Conservation (phyloP, 495 filamentous ascomycete genomes). For the Pyronema omphalodes region DNA sequence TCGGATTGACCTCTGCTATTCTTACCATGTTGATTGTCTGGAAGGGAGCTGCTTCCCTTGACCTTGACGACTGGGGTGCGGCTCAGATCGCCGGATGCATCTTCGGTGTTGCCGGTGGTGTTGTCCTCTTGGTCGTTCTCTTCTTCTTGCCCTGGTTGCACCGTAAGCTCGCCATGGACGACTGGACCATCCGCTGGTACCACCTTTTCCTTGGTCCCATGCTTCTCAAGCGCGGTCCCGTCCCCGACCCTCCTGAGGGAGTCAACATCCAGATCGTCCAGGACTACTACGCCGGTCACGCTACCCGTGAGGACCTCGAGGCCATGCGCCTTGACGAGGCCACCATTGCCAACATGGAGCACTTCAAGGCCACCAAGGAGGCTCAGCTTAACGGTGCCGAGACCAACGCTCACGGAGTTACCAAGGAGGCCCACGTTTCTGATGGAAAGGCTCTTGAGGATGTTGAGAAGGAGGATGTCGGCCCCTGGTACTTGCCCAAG, state of each 20-base stretch:
- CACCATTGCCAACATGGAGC: slow-evolving; percentile 12
- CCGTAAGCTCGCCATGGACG: slow-evolving; percentile 37
- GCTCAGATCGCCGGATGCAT: slow-evolving; percentile 38
- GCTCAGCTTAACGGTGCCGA: slow-evolving; percentile 19
- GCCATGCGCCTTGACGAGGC: slow-evolving; percentile 18
- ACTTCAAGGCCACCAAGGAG: slow-evolving; percentile 7
- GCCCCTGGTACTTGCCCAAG: slow-evolving; percentile 25
- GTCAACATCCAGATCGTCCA: slow-evolving; percentile 27
- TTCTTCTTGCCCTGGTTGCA: slow-evolving; percentile 49
- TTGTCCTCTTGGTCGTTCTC: slow-evolving; percentile 32
- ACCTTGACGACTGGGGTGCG: slow-evolving; percentile 32
- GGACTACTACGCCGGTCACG: slow-evolving; percentile 37
- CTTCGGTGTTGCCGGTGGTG: slow-evolving; percentile 38
- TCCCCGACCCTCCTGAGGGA: slow-evolving; percentile 30
- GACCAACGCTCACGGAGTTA: slow-evolving; percentile 16
- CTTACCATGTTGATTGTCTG: slow-evolving; percentile 46
- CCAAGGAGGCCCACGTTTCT: slow-evolving; percentile 7
- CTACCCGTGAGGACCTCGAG: slow-evolving; percentile 32
- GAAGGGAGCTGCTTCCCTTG: slow-evolving; percentile 33
- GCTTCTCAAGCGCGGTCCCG: slow-evolving; percentile 33
- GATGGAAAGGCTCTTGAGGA: slow-evolving; percentile 12
- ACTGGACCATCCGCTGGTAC: slow-evolving; percentile 38
- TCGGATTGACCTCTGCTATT: slow-evolving; percentile 40
- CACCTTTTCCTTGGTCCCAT: slow-evolving; percentile 40
- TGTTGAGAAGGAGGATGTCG: slow-evolving; percentile 14